These are phyloP conservation scores for Endocalyx cinctus DNA, from an alignment of 2,329 filamentous ascomycete genomes.

Conservation along the genomic window DNA sequence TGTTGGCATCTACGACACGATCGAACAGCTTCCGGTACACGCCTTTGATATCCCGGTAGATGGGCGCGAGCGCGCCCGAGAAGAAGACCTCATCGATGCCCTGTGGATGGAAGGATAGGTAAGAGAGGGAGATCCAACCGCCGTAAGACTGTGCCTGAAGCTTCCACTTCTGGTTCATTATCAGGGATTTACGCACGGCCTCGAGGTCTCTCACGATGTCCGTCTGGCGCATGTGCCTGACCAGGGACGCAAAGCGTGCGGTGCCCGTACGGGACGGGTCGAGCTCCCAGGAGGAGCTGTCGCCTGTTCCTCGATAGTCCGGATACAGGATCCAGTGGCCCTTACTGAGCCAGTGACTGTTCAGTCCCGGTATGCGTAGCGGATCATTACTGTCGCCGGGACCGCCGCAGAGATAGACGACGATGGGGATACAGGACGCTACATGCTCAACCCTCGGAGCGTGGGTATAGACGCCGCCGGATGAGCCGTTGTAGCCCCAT, in stretches of 20 bases:
- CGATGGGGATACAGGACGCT: slow-evolving; percentile 8
- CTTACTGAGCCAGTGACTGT: slow-evolving; percentile 55
- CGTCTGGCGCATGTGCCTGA: slow-evolving; percentile 66
- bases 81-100: slow-evolving; percentile 60
- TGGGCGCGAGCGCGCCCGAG: slow-evolving; percentile 62
- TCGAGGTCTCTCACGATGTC: slow-evolving; percentile 72
- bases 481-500: background rate
- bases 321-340: slow-evolving; percentile 66
- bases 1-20: slow-evolving; percentile 55
- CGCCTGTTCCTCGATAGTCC: slow-evolving; percentile 68
- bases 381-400: slow-evolving; percentile 52
- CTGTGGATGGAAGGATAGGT: slow-evolving; percentile 62
- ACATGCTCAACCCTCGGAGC: slow-evolving; percentile 19
- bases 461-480: background rate
- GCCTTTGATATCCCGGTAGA: slow-evolving; percentile 45
- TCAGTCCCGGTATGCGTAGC: slow-evolving; percentile 33
- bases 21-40: slow-evolving; percentile 47
- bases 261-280: slow-evolving; percentile 49
- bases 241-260: slow-evolving; percentile 57
- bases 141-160: slow-evolving; percentile 70
- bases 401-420: slow-evolving; percentile 64
- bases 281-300: slow-evolving; percentile 35
- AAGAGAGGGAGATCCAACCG: slow-evolving; percentile 67
- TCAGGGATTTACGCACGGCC: slow-evolving; percentile 59
- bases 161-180: slow-evolving; percentile 51